These are phyloP conservation scores for Populus simonii DNA, from an alignment of 345 rosid genomes.

Conservation along the genomic window DNA sequence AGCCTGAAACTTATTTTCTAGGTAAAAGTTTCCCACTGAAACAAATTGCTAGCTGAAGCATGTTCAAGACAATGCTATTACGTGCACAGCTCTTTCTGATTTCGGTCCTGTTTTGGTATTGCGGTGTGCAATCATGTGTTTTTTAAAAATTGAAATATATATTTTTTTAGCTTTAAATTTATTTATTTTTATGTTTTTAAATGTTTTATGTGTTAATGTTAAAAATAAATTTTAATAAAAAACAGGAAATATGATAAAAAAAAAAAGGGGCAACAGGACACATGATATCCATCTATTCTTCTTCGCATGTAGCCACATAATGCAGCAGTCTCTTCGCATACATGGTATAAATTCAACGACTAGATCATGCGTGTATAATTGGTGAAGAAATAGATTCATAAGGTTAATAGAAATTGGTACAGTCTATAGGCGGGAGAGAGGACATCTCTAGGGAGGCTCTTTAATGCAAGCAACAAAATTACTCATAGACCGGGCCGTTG, in stretches of 20 bases:
- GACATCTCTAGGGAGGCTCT: not conserved
- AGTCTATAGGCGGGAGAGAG: not conserved
- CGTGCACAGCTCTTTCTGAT: not conserved
- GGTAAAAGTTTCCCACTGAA: not conserved
- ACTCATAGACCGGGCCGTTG: not conserved
- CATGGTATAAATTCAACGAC: too few relatives aligned
- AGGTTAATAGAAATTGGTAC: not conserved
- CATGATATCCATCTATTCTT: not conserved
- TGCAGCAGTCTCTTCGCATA: too few relatives aligned
- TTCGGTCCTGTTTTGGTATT: too few relatives aligned
- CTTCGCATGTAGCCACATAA: not conserved
- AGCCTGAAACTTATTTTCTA: not conserved
- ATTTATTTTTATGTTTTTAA: too few relatives aligned
- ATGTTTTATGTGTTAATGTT: too few relatives aligned
- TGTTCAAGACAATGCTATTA: not conserved
- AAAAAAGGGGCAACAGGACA: not conserved
- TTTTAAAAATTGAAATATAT: too few relatives aligned
- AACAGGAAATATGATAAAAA: not conserved
- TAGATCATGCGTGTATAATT: too few relatives aligned
- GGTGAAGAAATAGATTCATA: not conserved
- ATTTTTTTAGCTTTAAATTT: too few relatives aligned
- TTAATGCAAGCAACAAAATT: not conserved
- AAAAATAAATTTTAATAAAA: too few relatives aligned
- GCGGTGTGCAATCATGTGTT: too few relatives aligned
- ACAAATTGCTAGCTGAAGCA: not conserved